Evolutionary conservation across 139 green algal species (phyloP).

Genomic region (Chlorella sp.): DNA sequence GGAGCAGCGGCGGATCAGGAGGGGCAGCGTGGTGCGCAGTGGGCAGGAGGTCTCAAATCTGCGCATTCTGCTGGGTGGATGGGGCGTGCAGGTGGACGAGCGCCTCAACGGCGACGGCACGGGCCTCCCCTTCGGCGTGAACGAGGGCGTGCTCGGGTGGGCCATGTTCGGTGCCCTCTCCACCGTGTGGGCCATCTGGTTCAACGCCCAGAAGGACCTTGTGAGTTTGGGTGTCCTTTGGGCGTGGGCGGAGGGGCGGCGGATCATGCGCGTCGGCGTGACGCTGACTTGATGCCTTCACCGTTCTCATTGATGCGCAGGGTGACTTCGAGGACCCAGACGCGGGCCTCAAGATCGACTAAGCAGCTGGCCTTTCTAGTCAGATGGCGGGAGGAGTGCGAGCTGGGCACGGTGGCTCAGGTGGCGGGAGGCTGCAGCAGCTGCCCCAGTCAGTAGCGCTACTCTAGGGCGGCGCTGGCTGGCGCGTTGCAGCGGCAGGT

Average conservation of each 20-base stretch:
- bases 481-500: too few species aligned
- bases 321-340: slow-evolving; percentile 33
- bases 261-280: not conserved
- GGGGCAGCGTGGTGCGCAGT: not conserved
- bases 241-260: too few species aligned
- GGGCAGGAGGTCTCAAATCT: not conserved
- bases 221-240: too few species aligned
- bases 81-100: slow-evolving; percentile 52
- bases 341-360: slow-evolving; percentile 33
- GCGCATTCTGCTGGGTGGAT: not conserved
- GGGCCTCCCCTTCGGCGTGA: slow-evolving; percentile 54
- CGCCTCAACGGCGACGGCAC: slow-evolving; percentile 68
- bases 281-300: not conserved
- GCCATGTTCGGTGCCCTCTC: slow-evolving; percentile 39
- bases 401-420: too few species aligned
- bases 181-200: slow-evolving; percentile 49
- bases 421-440: too few species aligned
- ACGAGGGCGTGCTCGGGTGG: slow-evolving; percentile 50
- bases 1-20: not conserved
- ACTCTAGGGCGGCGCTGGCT: too few species aligned
- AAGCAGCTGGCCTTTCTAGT: too few species aligned
- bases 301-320: not conserved
- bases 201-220: slow-evolving; percentile 28
- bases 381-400: too few species aligned
- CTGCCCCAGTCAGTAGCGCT: too few species aligned